phyloP scores from a whole-genome alignment of 805 yeast genomes.

The Lipomyces starkeyi region DNA sequence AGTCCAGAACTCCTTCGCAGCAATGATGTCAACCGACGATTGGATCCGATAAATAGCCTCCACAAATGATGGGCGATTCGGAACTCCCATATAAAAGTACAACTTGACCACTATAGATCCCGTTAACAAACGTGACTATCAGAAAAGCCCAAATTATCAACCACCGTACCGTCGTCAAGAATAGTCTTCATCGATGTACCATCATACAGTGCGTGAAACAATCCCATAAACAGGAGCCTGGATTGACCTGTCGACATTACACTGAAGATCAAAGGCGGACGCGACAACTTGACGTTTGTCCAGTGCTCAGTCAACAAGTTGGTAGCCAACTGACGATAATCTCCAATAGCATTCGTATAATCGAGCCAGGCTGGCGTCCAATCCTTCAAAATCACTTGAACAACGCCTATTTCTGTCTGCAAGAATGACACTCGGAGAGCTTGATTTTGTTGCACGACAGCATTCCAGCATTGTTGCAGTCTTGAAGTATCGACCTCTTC shows the following conservation, averaged over 20 bases:
- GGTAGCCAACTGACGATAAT: neutral
- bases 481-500: conserved; percentile 24
- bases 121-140: neutral
- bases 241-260: neutral
- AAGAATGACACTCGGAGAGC: conserved; percentile 35
- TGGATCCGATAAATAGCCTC: conserved; percentile 27
- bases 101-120: conserved; percentile 15
- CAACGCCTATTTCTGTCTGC: conserved; percentile 29
- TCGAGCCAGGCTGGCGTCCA: conserved; percentile 34
- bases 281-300: conserved; percentile 19
- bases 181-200: conserved; percentile 35
- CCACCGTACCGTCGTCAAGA: conserved; percentile 30
- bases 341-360: neutral
- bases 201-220: conserved; percentile 41
- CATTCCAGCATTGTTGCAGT: conserved; percentile 21
- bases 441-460: conserved; percentile 18
- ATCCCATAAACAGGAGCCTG: conserved; percentile 13
- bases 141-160: neutral
- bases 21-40: neutral
- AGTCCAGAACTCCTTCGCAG: conserved; percentile 24
- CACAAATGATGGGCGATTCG: conserved; percentile 30
- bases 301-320: conserved; percentile 14
- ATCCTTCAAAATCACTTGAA: conserved; percentile 34
- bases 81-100: conserved; percentile 22
- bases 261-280: conserved; percentile 30